Conservation (phyloP, 176 grass and related monocot genomes). For the Phragmites australis region DNA sequence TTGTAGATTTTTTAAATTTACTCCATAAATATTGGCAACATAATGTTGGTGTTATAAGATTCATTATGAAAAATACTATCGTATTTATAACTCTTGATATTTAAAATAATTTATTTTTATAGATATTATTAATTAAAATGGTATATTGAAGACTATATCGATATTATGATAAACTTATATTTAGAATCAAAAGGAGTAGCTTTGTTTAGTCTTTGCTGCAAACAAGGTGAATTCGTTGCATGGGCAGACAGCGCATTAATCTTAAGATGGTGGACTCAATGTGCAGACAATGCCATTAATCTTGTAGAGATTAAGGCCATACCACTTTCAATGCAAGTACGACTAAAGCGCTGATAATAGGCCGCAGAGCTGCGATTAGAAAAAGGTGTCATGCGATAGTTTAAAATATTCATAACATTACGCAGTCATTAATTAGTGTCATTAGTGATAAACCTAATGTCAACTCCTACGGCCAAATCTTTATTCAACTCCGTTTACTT, state of each 20-base stretch:
- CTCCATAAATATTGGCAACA: no score
- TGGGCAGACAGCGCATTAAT: slow-evolving; percentile 19
- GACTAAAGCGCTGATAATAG: background rate
- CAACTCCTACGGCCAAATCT: slow-evolving; percentile 8
- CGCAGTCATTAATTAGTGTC: background rate
- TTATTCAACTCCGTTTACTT: slow-evolving; percentile 33
- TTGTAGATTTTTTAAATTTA: no score
- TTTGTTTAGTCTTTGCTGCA: background rate
- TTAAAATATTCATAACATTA: no score
- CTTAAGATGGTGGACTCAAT: slow-evolving; percentile 19
- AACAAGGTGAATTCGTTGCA: background rate
- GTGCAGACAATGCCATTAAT: slow-evolving; percentile 20
- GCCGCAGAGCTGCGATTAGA: background rate
- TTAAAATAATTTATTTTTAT: no score
- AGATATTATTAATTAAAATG: no score
- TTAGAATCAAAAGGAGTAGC: no score
- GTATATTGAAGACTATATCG: no score
- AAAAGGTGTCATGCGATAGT: no score
- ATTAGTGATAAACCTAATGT: slow-evolving; percentile 21
- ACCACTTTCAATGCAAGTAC: slow-evolving; percentile 24
- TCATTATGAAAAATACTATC: no score
- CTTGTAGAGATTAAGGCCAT: slow-evolving; percentile 1
- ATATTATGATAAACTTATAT: no score
- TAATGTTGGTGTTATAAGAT: no score
- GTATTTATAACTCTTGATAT: no score